phyloP scores from a whole-genome alignment of 2,329 filamentous ascomycete genomes.

The Penicillium sp. region DNA sequence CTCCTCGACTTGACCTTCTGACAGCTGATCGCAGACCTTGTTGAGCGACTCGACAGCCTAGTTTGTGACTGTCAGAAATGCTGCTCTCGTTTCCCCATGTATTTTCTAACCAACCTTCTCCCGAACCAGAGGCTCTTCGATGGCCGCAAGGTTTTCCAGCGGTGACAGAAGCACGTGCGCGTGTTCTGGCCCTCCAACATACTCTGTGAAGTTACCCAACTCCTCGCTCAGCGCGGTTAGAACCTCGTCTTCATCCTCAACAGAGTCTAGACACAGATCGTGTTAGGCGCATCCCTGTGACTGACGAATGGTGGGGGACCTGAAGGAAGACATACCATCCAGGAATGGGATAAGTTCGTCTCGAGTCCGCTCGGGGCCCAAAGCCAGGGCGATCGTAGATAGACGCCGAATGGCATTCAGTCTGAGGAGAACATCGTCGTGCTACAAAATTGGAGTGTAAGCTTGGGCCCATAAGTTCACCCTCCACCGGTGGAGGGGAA shows the following conservation, averaged over 20 bases:
- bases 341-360: conserved; percentile 99
- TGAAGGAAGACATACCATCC: conserved; percentile 70
- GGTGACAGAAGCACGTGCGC: conserved; percentile 96
- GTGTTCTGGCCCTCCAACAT: conserved; percentile 90
- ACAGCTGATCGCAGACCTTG: conserved; percentile 95
- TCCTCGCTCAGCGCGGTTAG: conserved; percentile 96
- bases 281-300: conserved; percentile 27
- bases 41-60: conserved; percentile 98
- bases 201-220: conserved; percentile 94
- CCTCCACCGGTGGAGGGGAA: conserved; percentile 7
- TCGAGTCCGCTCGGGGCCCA: conserved; percentile 93
- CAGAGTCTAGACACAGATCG: conserved; percentile 71
- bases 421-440: conserved; percentile 96
- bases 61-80: conserved; percentile 9
- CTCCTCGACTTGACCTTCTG: conserved; percentile 89
- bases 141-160: conserved; percentile 95
- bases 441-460: conserved; percentile 57
- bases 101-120: conserved; percentile 74
- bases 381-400: conserved; percentile 93
- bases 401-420: conserved; percentile 98
- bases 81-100: neutral
- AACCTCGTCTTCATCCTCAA: conserved; percentile 98
- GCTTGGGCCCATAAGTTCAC: conserved; percentile 12
- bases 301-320: conserved; percentile 8
- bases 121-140: conserved; percentile 95